Base-by-base conservation (phyloP, 768 basidiomycete genomes). In the Phylloporus sp. region DNA sequence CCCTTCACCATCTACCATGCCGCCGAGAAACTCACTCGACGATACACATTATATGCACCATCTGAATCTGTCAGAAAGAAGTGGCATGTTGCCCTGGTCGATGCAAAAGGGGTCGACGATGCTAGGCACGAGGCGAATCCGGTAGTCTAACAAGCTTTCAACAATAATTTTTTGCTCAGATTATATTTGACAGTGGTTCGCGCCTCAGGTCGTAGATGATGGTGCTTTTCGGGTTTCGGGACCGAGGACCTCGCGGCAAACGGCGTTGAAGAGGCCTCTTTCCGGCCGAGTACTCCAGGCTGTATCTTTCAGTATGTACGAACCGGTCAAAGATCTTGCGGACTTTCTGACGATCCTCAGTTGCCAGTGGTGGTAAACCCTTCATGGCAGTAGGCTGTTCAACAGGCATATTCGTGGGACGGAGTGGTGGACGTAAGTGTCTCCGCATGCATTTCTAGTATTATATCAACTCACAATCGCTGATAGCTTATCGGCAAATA, bases 1-100 rank as follows among this genome's bases (percentile, higher is more conserved):
- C 90, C 91, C 2, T 87, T 93, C 65, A 86, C 82, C 1, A 70
- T 93, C 55, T 87, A 81, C 65, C 89, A 92, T 53, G 82, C 85
- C 0, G 76, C 79, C 1, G 76, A 75, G 46, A 77, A 75, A 46
- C 59, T 71, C 16, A 72, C 69, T 45, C 78, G 89, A 40, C 71
- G 83, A 52, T 93, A 91, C 65, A 92, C 86, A 3, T 71, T 93
- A 10, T 88, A 82, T 56, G 84, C 86, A 0, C 56, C 72, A 16
- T 81, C 76, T 12, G 85, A 89, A 40, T 61, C 70, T 1, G 55
- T 76, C 52, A 72, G 91, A 50, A 75, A 76, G 61, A 80, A 78
- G 58, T 93, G 91, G 91, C 51, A 78, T 18, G 73, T 73, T 12
- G 74, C 73, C 12, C 72, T 93, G 18, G 71, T 78, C 4, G 78